These are phyloP conservation scores for Helenozyma baotianmanensis DNA, from an alignment of 805 yeast genomes.

Conservation along the genomic window DNA sequence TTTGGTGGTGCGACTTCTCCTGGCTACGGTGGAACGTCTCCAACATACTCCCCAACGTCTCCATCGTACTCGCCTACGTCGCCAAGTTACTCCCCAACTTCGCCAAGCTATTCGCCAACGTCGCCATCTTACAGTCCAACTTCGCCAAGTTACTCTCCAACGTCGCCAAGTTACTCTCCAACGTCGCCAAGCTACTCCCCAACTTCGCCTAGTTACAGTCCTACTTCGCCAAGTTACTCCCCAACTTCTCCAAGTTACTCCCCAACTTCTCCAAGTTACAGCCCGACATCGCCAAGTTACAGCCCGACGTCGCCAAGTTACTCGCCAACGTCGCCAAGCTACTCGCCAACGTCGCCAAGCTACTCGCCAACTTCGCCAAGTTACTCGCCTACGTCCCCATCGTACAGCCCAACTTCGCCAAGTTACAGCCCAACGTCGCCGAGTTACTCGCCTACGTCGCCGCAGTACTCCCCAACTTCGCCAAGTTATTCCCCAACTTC, in stretches of 20 bases:
- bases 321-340: conserved; percentile 19
- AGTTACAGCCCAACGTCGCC: conserved; percentile 25
- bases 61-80: conserved; percentile 58
- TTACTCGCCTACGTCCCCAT: conserved; percentile 25
- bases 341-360: conserved; percentile 24
- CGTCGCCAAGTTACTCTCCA: conserved; percentile 68
- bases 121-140: conserved; percentile 62
- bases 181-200: conserved; percentile 80
- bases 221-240: conserved; percentile 76
- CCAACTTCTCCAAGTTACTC: conserved; percentile 75
- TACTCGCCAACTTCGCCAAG: conserved; percentile 26
- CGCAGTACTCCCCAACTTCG: conserved; percentile 21
- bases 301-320: conserved; percentile 45
- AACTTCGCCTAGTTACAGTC: conserved; percentile 67
- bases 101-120: conserved; percentile 74
- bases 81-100: conserved; percentile 74
- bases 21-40: conserved; percentile 34
- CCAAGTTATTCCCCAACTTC: conserved; percentile 24
- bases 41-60: conserved; percentile 18
- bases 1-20: conserved; percentile 50
- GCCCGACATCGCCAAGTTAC: conserved; percentile 72
- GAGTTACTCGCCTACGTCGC: conserved; percentile 23
- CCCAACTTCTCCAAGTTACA: conserved; percentile 60
- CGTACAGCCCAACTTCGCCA: conserved; percentile 25
- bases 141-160: conserved; percentile 58